A percentile compares a stretch with the other conserved stretches of the same genome.
Conservation (phyloP, 495 filamentous ascomycete genomes). For the Hamigera avellanea region DNA sequence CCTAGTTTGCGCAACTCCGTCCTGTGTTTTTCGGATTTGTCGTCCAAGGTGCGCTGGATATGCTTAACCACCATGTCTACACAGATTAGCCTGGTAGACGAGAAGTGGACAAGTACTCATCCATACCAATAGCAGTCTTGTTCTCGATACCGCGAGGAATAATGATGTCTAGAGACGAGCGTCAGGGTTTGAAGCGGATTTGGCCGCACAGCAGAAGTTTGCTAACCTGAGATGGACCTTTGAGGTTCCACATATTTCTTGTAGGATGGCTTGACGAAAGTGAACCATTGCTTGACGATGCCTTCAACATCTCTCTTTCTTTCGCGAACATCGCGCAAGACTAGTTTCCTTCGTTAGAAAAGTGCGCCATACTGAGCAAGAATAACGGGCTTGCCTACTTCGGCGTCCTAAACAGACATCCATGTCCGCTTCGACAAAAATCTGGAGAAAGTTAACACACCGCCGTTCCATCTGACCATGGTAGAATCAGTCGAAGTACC, state of each 20-base stretch:
- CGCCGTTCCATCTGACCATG: conserved; percentile 16
- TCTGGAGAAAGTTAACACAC: conserved; percentile 28
- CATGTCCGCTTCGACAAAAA: conserved; percentile 92
- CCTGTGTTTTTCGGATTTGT: conserved; percentile 78
- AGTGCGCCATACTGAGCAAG: not conserved
- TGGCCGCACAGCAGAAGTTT: too few relatives aligned
- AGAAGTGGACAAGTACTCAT: not conserved
- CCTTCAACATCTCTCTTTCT: conserved; percentile 82
- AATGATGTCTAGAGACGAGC: conserved; percentile 59
- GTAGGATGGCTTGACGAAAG: conserved; percentile 91
- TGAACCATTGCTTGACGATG: conserved; percentile 96
- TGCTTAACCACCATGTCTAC: conserved; percentile 82
- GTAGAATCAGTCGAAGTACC: conserved; percentile 33
- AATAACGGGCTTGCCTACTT: conserved; percentile 42
- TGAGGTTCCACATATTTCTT: conserved; percentile 86
- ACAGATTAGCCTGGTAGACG: conserved; percentile 9
- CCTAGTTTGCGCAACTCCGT: conserved; percentile 64
- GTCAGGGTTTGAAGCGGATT: too few relatives aligned
- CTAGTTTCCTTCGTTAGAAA: conserved; percentile 31
- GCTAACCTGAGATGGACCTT: conserved; percentile 58
- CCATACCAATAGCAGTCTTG: conserved; percentile 73
- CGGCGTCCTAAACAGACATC: conserved; percentile 88
- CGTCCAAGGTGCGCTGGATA: conserved; percentile 67
- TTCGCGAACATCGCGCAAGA: conserved; percentile 75
- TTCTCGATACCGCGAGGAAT: conserved; percentile 92